phyloP scores from a whole-genome alignment of 2,329 filamentous ascomycete genomes.

The Coniochaeta sp. region DNA sequence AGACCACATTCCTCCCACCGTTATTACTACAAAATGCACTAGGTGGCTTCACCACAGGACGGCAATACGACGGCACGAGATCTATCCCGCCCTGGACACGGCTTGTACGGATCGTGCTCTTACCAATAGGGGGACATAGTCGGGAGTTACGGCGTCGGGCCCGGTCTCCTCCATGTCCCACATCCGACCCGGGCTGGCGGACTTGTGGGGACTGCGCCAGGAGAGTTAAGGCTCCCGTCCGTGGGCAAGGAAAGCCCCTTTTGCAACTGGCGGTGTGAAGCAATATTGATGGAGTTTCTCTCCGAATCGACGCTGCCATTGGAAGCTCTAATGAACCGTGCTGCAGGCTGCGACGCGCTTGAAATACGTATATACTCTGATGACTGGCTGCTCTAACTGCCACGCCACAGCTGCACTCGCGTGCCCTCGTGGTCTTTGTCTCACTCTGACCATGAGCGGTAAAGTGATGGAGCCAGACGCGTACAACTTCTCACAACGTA shows the following conservation, averaged over 20 bases:
- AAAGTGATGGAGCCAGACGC: neutral
- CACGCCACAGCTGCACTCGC: neutral
- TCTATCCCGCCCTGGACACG: neutral
- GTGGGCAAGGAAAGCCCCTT: neutral
- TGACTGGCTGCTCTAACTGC: neutral
- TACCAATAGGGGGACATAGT: neutral
- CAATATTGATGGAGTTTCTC: neutral
- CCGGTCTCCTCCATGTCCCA: neutral
- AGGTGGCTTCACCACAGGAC: neutral
- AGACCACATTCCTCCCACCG: neutral
- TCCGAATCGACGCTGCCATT: neutral
- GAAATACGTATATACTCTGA: neutral
- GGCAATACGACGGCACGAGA: neutral
- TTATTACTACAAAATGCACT: neutral
- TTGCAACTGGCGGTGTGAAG: neutral
- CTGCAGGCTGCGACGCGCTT: neutral
- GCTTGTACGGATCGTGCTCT: neutral
- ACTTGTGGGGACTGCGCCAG: neutral
- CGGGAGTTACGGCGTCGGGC: neutral
- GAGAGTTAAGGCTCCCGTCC: neutral
- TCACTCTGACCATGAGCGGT: neutral
- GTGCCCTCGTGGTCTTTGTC: neutral
- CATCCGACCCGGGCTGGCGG: neutral
- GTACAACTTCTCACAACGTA: neutral
- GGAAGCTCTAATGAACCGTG: neutral